These are phyloP conservation scores for Lippia alba DNA, from an alignment of 305 asterid genomes.

Conservation along the genomic window DNA sequence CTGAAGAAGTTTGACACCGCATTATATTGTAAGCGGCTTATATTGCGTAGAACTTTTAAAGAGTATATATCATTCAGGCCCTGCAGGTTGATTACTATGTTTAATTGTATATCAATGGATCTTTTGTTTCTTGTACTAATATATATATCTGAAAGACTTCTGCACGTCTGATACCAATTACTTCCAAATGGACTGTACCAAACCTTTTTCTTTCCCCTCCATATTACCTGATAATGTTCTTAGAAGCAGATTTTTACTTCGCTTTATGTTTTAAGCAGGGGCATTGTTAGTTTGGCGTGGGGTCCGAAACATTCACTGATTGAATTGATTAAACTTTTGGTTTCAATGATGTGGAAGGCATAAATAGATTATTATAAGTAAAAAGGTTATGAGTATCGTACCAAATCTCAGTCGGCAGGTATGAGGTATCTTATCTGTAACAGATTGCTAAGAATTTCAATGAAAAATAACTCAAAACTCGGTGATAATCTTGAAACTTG, in stretches of 20 bases:
- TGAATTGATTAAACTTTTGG: no score
- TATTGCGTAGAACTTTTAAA: slow-evolving; percentile 4
- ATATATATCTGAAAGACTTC: neutral
- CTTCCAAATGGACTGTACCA: neutral
- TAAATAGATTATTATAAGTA: no score
- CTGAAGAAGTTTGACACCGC: slow-evolving; percentile 56
- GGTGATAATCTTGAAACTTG: no score
- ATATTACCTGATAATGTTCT: neutral
- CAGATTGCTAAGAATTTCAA: no score
- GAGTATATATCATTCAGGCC: slow-evolving; percentile 10
- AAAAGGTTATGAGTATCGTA: no score
- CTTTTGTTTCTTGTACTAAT: slow-evolving; percentile 2
- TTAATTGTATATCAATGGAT: slow-evolving; percentile 23
- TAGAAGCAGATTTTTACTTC: neutral
- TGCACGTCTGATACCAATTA: slow-evolving; percentile 1
- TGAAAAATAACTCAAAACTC: no score
- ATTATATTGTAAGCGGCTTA: neutral
- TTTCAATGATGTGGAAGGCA: no score
- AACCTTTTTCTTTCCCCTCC: neutral
- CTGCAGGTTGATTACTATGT: neutral
- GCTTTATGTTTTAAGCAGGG: no score
- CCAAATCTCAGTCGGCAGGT: no score
- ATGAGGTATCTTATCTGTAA: no score
- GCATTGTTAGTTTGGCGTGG: no score
- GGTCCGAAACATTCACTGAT: no score